Evolutionary conservation across 345 rosid species (phyloP), one percentile per base, ranked within the genome.

Genomic region (Rhodamnia rubescens): DNA sequence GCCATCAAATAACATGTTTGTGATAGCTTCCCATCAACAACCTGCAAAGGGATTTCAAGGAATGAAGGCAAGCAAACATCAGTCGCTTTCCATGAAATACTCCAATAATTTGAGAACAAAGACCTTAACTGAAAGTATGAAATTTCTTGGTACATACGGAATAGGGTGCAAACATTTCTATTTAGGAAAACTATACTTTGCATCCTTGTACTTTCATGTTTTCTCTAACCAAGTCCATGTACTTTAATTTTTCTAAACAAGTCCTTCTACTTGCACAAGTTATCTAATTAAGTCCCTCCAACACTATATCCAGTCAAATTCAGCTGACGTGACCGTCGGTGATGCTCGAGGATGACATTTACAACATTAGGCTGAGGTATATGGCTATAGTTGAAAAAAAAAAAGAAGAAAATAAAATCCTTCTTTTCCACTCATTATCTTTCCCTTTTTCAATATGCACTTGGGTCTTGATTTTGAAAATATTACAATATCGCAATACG

Each of bases 1-100:
- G 99, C 99, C 98, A 94, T 92, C 74, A 98, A 96, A 90, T 98
- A 98, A 92, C 99, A 98, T 24, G 99, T 96, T 91, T 98, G 99
- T 40, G 99, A 96, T 85, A 98, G 97, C 92, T 96, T 98, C 49
- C 99, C 99, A 90, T 98, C 99, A 90, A 98, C 99, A 82, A 98
- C 99, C 99, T 98, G 87, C 90, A 89, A 86, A 81, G 49, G 82
- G 49, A 74, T 82, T 59, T 40, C 26, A 52, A 55, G 84, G 47
- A 82, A 51, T 20, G 44, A 69, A 69, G 40, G 80, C 80, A 18
- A 69, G 47, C 80, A 82, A 40, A 54, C 27, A 21, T 29, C 49
- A 40, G 56, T 49, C 22, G 12, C 47, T 69, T 69, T 69, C 80
- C 47, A 69, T 69, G 80, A 69, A 36, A 69, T 69, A 44, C 26